Base-by-base conservation (phyloP, 1,284 basidiomycete genomes). In the Rhizopogon parksii region DNA sequence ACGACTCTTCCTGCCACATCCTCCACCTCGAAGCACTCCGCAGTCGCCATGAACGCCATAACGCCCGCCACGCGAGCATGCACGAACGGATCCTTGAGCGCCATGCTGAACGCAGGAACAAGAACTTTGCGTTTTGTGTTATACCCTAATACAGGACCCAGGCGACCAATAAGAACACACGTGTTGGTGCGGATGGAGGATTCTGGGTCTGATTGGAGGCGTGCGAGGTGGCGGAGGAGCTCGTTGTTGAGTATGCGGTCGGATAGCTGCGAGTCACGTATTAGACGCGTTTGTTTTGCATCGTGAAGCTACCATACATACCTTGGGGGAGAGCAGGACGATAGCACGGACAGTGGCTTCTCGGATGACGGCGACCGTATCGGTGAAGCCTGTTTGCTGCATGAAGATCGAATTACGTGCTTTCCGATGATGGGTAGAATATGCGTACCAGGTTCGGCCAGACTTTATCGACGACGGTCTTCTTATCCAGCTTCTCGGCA, bases 171-270 rank as follows among this genome's bases (percentile, higher is more conserved):
- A 3, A 99, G 80, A 58, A 99, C 96, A 63, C 94, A 98, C 0
- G 95, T 97, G 65, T 99, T 99, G 11, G 95, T 99, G 38, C 96
- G 83, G 61, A 99, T 97, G 1, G 93, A 95, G 0, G 95, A 81
- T 69, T 98, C 95, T 0, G 85, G 74, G 64, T 99, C 95, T 15
- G 80, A 83, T 72, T 99, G 96, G 69, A 91, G 89, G 60, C 91
- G 91, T 1, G 95, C 95, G 15, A 99, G 81, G 56, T 91, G 80
- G 3, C 95, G 87, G 1, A 99, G 79, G 27, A 99, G 82, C 55
- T 99, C 96, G 59, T 99, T 99, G 72, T 99, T 99, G 40, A 99
- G 78, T 38, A 97, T 85, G 1, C 95, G 85, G 57, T 97, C 93
- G 46, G 77, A 90, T 42, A 97, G 75, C 90, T 94, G 54, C 6